Percentiles rank a stretch among this genome's conserved stretches.
phyloP scores from a whole-genome alignment of 306 rosid species.

The Lathyrus aphaca region DNA sequence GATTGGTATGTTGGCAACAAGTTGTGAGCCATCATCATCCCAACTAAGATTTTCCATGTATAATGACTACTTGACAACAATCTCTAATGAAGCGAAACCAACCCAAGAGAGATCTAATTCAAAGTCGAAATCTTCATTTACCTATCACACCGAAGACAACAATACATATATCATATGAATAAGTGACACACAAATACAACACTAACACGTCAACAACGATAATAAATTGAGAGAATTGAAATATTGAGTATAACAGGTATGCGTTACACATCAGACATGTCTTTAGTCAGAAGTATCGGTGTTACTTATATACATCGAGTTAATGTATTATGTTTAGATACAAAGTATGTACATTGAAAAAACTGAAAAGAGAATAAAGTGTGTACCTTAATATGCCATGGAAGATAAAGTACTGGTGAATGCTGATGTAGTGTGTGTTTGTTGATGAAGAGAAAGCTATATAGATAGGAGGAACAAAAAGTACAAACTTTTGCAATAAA shows the following conservation, averaged over 20 bases:
- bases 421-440: constrained; percentile 44
- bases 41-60: constrained; percentile 72
- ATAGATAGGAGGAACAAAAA: constrained; percentile 53
- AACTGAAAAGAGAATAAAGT: constrained; percentile 35
- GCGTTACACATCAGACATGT: too few species aligned
- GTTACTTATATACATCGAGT: background rate
- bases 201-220: background rate
- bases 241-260: background rate
- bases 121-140: constrained; percentile 32
- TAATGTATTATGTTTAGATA: constrained; percentile 7
- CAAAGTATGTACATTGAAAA: constrained; percentile 25
- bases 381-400: constrained; percentile 63
- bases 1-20: constrained; percentile 44
- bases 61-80: constrained; percentile 18
- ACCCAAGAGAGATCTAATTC: constrained; percentile 37
- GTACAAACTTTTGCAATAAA: constrained; percentile 45
- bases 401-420: constrained; percentile 30
- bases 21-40: constrained; percentile 61
- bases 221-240: too few species aligned
- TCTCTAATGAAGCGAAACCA: constrained; percentile 31
- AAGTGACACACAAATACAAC: background rate
- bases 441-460: constrained; percentile 55
- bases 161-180: background rate
- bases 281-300: background rate
- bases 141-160: constrained; percentile 33